Percentiles rank a stretch among this genome's conserved stretches.
phyloP scores from a whole-genome alignment of 805 yeast species.

The Cyberlindnera suaveolens region DNA sequence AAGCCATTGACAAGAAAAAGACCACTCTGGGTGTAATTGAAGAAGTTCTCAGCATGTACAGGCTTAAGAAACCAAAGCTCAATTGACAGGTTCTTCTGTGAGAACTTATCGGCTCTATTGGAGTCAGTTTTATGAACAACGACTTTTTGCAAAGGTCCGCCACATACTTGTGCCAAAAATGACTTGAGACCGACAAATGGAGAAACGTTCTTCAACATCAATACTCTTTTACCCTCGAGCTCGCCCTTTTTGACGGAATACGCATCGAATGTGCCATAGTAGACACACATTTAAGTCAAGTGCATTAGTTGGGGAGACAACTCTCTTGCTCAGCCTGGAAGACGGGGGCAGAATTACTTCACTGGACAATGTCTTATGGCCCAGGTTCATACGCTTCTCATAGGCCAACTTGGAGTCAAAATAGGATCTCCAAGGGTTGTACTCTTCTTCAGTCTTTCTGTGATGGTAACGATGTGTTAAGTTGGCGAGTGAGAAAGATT shows the following conservation, averaged over 20 bases:
- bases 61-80: slow-evolving; percentile 48
- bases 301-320: too few species aligned
- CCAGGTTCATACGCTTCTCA: too few species aligned
- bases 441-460: not conserved
- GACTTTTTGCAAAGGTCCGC: slow-evolving; percentile 64
- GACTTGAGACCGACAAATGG: slow-evolving; percentile 39
- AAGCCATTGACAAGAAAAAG: slow-evolving; percentile 55
- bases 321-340: too few species aligned
- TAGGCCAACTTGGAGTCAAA: not conserved
- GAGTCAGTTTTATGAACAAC: slow-evolving; percentile 20
- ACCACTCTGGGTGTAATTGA: slow-evolving; percentile 44
- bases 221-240: slow-evolving; percentile 21
- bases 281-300: not conserved
- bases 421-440: slow-evolving; percentile 1
- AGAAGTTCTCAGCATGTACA: slow-evolving; percentile 49
- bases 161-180: slow-evolving; percentile 49
- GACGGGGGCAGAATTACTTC: too few species aligned
- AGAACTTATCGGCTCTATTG: not conserved
- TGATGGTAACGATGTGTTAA: not conserved
- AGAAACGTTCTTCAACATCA: slow-evolving; percentile 36
- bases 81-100: slow-evolving; percentile 20
- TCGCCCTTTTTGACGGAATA: not conserved
- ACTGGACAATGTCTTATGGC: too few species aligned
- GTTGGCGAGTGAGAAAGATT: not conserved
- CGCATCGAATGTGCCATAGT: not conserved